Evolutionary conservation across 129 eudicot species (phyloP).

Genomic region (Lonicera japonica): DNA sequence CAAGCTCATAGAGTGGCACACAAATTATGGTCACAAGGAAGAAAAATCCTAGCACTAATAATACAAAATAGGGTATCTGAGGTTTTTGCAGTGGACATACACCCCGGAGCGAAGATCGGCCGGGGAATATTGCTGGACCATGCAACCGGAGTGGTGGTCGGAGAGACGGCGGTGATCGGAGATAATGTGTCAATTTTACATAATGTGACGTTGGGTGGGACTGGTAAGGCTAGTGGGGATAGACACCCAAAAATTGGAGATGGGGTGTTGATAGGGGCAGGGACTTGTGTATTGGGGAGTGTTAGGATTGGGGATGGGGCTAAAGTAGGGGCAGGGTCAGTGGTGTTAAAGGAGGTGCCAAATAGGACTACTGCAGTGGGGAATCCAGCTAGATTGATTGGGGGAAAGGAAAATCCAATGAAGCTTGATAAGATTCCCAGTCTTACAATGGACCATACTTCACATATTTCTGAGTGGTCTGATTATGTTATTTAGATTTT

Average conservation of each 20-base stretch:
- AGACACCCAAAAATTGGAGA: conserved; percentile 54
- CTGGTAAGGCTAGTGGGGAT: conserved; percentile 46
- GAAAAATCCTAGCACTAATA: conserved; percentile 38
- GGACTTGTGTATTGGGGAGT: conserved; percentile 56
- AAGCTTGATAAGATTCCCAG: conserved; percentile 48
- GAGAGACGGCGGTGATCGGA: conserved; percentile 58
- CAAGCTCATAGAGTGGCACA: conserved; percentile 55
- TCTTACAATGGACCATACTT: conserved; percentile 56
- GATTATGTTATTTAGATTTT: conserved; percentile 41
- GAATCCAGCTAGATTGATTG: conserved; percentile 49
- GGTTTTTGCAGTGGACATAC: conserved; percentile 51
- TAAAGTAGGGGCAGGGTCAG: conserved; percentile 56
- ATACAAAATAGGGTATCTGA: conserved; percentile 51
- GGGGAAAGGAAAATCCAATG: conserved; percentile 45
- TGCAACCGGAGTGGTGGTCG: conserved; percentile 51
- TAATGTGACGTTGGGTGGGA: conserved; percentile 49
- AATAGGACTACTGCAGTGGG: conserved; percentile 53
- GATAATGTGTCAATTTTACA: conserved; percentile 53
- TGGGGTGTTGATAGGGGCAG: conserved; percentile 56
- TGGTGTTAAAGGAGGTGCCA: conserved; percentile 42
- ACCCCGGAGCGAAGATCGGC: conserved; percentile 54
- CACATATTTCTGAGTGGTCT: conserved; percentile 46
- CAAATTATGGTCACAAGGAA: conserved; percentile 35
- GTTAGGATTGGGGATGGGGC: conserved; percentile 51
- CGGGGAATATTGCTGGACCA: conserved; percentile 54